Percentiles rank a stretch among this genome's conserved stretches.
Evolutionary conservation across 768 basidiomycete species (phyloP).

Genomic region (Cystobasidiopsis lactophilus): DNA sequence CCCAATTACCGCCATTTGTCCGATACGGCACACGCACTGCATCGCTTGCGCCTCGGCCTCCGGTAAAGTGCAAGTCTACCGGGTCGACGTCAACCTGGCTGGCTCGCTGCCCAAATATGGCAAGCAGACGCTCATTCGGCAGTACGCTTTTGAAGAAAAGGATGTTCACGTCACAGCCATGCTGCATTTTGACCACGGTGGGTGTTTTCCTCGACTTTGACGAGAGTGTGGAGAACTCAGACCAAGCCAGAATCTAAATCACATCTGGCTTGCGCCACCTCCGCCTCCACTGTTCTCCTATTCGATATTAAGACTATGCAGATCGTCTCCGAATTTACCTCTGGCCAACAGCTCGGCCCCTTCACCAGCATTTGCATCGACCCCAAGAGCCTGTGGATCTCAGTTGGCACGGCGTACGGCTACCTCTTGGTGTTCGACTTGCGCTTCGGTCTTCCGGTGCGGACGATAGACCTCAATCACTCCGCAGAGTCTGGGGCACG

Average conservation of each 20-base stretch:
- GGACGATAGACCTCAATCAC: constrained; percentile 59
- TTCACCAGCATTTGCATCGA: constrained; percentile 70
- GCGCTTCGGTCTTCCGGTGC: constrained; percentile 69
- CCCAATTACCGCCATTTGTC: constrained; percentile 44
- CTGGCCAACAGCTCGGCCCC: constrained; percentile 61
- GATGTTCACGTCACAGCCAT: constrained; percentile 70
- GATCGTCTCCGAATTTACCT: constrained; percentile 49
- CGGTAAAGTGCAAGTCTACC: constrained; percentile 60
- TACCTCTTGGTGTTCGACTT: constrained; percentile 82
- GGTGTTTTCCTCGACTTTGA: background rate
- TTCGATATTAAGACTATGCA: constrained; percentile 72
- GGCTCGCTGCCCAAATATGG: constrained; percentile 59
- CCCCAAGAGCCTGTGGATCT: constrained; percentile 62
- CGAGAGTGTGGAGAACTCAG: background rate
- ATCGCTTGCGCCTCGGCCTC: constrained; percentile 71
- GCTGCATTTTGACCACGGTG: constrained; percentile 58
- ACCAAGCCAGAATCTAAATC: constrained; percentile 47
- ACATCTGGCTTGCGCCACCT: constrained; percentile 66
- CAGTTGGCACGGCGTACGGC: constrained; percentile 68
- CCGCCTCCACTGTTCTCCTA: constrained; percentile 47
- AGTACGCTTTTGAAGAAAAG: constrained; percentile 46
- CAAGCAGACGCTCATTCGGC: constrained; percentile 57
- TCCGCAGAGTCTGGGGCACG: background rate
- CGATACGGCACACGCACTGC: constrained; percentile 57
- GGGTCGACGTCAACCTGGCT: constrained; percentile 49